Evolutionary conservation across 306 rosid genomes (phyloP), one percentile per base, ranked within the genome.

Genomic region (Pyrus bretschneideri): DNA sequence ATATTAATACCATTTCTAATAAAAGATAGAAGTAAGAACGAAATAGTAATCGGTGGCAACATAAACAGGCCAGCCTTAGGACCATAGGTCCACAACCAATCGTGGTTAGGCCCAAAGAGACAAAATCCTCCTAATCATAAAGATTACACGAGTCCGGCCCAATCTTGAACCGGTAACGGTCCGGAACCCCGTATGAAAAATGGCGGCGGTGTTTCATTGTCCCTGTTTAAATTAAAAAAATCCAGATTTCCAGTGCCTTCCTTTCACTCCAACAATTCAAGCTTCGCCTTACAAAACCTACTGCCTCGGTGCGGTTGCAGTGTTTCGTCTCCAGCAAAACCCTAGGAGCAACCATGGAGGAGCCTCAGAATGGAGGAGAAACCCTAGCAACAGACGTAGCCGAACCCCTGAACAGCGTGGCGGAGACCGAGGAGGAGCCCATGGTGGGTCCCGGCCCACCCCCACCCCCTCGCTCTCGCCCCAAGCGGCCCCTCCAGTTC

Each of bases 401-500:
- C 52, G 87, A 83, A 18, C 80, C 83, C 74, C 77, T 29, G 42
- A 80, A 80, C 68, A 77, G 81, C 19, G 58, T 52, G 22, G 67
- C 74, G 58, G 87, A 64, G 77, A 78, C 12, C 59, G 96, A 87
- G 59, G 96, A 87, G 0, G 96, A 88, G 52, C 69, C 76, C 33
- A 4, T 76, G 5, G 78, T 88, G 27, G 99, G 98, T 21, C 98
- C 98, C 3, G 97, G 93, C 14, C 96, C 97, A 5, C 93, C 93
- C 25, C 95, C 92, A 12, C 93, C 97, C 38, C 96, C 92, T 54
- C 89, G 88, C 3, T 66, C 87, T 66, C 97, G 97, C 9, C 89
- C 77, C 68, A 95, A 95, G 78, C 93, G 99, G 3, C 97, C 99
- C 29, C 97, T 95, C 71, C 97, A 95, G 89, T 95, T 95, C 87